A percentile compares a stretch with the other conserved stretches of the same genome.
These are phyloP conservation scores for Carex kokanica DNA, from an alignment of 176 grass and related monocot genomes.

Conservation along the genomic window DNA sequence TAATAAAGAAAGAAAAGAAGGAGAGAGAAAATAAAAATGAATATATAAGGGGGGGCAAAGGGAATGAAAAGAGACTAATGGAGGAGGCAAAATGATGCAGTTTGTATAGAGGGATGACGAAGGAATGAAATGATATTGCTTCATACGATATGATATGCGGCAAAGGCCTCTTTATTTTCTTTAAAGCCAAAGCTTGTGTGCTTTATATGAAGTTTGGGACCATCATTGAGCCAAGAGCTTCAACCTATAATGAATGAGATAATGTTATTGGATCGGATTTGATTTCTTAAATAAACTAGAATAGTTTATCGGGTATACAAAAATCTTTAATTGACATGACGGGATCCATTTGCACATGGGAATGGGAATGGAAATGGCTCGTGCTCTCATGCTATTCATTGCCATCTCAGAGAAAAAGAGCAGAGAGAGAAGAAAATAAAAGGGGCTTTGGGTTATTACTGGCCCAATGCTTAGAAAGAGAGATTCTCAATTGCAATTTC, in stretches of 20 bases:
- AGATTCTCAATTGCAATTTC: slow-evolving; percentile 19
- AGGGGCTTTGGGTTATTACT: slow-evolving; percentile 17
- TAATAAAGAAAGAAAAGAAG: background rate
- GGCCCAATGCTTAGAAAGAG: background rate
- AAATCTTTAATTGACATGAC: background rate
- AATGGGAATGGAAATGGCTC: slow-evolving; percentile 15
- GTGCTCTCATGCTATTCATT: slow-evolving; percentile 58
- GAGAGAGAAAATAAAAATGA: background rate
- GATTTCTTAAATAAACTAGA: background rate
- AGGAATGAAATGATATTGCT: slow-evolving; percentile 50
- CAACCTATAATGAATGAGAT: slow-evolving; percentile 11
- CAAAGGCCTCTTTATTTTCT: slow-evolving; percentile 17
- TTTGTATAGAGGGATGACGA: slow-evolving; percentile 40
- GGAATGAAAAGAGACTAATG: slow-evolving; percentile 13
- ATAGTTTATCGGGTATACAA: background rate
- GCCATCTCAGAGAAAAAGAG: slow-evolving; percentile 18
- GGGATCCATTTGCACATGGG: slow-evolving; percentile 10
- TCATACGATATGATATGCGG: slow-evolving; percentile 1
- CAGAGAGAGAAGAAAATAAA: background rate
- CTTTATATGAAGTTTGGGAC: slow-evolving; percentile 37
- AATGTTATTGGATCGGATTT: background rate
- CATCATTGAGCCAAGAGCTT: slow-evolving; percentile 44
- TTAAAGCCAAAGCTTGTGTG: slow-evolving; percentile 46
- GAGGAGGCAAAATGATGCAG: slow-evolving; percentile 63
- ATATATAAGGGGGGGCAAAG: slow-evolving; percentile 9